Evolutionary conservation across 345 rosid species (phyloP), one percentile per base, ranked within the genome.

Genomic region (Sonneratia alba): DNA sequence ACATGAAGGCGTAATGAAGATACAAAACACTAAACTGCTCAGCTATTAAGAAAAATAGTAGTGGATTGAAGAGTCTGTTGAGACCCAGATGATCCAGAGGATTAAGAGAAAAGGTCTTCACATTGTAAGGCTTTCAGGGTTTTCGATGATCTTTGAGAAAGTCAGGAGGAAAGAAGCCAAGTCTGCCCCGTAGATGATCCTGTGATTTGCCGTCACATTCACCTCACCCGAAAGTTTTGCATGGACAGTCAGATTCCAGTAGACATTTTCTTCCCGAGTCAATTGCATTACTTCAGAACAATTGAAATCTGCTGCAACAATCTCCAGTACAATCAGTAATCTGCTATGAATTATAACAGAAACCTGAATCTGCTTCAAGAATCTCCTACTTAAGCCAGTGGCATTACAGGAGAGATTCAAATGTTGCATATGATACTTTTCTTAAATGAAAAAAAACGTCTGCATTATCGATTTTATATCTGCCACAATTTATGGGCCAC

Each of bases 191-290:
- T 91, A 91, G 19, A 91, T 69, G 49, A 94, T 90, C 34, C 93
- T 86, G 85, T 91, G 96, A 83, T 94, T 97, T 16, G 97, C 96
- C 21, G 98, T 91, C 73, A 91, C 97, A 77, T 94, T 94, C 83
- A 91, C 96, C 97, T 94, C 83, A 91, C 96, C 97, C 91, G 91
- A 73, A 70, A 78, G 15, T 67, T 55, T n/a, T 24, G 59, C n/a
- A 53, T 19, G 15, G 59, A 53, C 22, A 18, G 13, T 18, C 19
- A 19, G 22, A 5, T 19, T 7, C 59, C n/a, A 53, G 22, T 19
- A 19, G 59, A 53, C 14, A 18, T 18, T 53, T 53, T 53, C 22
- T 53, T 53, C 22, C 59, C 19, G 7, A 40, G n/a, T 16, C 19
- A 22, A 24, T 24, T n/a, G 64, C 14, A 8, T 40, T 40, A 40